Percentiles rank a stretch among this genome's conserved stretches.
Evolutionary conservation across 495 filamentous ascomycete genomes (phyloP).

Genomic region (Aspergillus leporis): DNA sequence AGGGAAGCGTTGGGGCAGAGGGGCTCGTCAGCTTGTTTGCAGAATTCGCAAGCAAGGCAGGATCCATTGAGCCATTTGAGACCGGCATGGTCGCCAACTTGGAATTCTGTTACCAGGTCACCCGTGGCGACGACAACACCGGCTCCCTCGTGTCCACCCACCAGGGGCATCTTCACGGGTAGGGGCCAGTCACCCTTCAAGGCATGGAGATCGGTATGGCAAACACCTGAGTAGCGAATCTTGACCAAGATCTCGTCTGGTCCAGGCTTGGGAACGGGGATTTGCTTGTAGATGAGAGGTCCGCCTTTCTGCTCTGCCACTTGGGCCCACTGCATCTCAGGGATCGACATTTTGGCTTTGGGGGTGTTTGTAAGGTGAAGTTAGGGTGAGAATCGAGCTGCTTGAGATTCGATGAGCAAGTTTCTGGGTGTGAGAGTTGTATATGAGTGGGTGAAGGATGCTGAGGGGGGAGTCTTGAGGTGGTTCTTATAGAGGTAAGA

Average conservation of each 20-base stretch:
- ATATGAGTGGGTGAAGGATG: background rate
- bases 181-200: conserved; percentile 89
- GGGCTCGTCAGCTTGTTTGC: conserved; percentile 71
- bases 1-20: conserved; percentile 72
- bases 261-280: conserved; percentile 73
- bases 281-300: conserved; percentile 76
- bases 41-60: conserved; percentile 78
- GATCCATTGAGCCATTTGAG: conserved; percentile 91
- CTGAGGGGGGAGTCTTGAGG: background rate
- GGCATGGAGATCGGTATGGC: conserved; percentile 86
- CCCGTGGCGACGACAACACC: conserved; percentile 82
- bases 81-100: conserved; percentile 80
- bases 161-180: conserved; percentile 72
- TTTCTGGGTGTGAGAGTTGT: background rate
- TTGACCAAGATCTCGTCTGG: conserved; percentile 89
- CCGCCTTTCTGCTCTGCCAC: conserved; percentile 78
- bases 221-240: conserved; percentile 91
- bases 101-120: conserved; percentile 66
- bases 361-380: background rate
- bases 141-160: conserved; percentile 93
- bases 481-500: background rate
- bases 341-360: conserved; percentile 47
- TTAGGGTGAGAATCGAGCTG: background rate
- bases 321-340: conserved; percentile 81
- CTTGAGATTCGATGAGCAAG: background rate